Evolutionary conservation across 768 basidiomycete genomes (phyloP).

Genomic region (Mrakia gelida): DNA sequence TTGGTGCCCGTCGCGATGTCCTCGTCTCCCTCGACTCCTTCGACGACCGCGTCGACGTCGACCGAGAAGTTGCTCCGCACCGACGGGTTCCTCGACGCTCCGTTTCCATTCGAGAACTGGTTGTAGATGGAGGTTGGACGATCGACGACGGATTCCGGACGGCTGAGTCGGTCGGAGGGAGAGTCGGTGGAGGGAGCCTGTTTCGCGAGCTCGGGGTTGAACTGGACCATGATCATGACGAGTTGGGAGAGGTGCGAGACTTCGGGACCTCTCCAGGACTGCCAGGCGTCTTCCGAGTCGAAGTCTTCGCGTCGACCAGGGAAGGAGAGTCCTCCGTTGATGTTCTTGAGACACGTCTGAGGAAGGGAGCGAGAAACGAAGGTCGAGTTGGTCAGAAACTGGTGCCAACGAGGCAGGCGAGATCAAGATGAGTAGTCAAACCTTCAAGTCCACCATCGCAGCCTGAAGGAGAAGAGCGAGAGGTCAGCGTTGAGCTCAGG

Average conservation of each 20-base stretch:
- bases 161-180: constrained; percentile 27
- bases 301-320: constrained; percentile 87
- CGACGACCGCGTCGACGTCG: constrained; percentile 43
- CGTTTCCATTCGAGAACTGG: constrained; percentile 9
- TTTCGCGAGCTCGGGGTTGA: constrained; percentile 73
- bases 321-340: constrained; percentile 75
- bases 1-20: constrained; percentile 67
- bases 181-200: constrained; percentile 30
- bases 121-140: constrained; percentile 25
- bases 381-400: constrained; percentile 5
- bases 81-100: constrained; percentile 18
- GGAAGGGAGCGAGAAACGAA: constrained; percentile 33
- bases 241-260: constrained; percentile 79
- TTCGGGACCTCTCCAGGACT: constrained; percentile 75
- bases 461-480: constrained; percentile 53
- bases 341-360: constrained; percentile 84
- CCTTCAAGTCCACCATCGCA: constrained; percentile 82
- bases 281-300: constrained; percentile 72
- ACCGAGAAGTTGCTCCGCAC: constrained; percentile 7
- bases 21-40: constrained; percentile 58
- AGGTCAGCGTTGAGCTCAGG: constrained; percentile 20
- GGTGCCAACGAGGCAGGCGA: neutral
- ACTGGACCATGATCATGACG: constrained; percentile 77
- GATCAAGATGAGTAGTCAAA: constrained; percentile 38
- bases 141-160: neutral